Base-by-base conservation (phyloP, 345 rosid species). In the Gossypium turneri region DNA sequence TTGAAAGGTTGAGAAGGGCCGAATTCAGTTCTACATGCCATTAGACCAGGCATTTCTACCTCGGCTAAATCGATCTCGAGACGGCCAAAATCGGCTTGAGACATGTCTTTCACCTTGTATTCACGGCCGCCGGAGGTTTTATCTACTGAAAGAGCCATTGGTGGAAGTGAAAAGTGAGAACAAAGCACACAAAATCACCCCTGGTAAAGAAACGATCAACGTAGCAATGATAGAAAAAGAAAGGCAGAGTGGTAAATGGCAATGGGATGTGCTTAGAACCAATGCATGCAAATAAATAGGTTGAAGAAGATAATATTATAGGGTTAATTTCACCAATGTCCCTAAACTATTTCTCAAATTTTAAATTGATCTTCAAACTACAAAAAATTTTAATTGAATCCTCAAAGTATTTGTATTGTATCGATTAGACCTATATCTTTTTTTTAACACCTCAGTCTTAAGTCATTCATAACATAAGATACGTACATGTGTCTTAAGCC, bases 71-170 rank as follows among this genome's bases (percentile, higher is more conserved):
- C 91, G 69, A 91, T 80, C 78, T 91, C 97, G 56, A 90, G 91
- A 20, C 97, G 93, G 58, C 98, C 98, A 80, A 93, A 93, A 81
- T 90, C 97, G 24, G 97, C 98, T 83, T 90, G 96, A 17, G 94
- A 87, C 89, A 89, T 80, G 82, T 92, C 97, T 84, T 86, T 90
- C 78, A 89, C 94, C 88, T 92, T 92, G 88, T 88, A 91, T 75
- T 93, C 97, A 29, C 94, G 94, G 70, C 98, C 97, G 73, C 84
- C 76, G 0, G 89, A 76, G 61, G 94, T 87, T 72, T 90, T 91
- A 87, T 93, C 98, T 0, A 91, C 98, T 19, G 76, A 17, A 80
- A 91, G 80, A 68, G 98, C 86, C 98, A 93, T 93, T 38, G 47
- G 16, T 22, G 2, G 9, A 16, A 38, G 34, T 19, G 75, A 6